Percentiles rank a stretch among this genome's conserved stretches.
Conservation (phyloP, 108 stramenopile species). For the Stephanodiscus triporus region DNA sequence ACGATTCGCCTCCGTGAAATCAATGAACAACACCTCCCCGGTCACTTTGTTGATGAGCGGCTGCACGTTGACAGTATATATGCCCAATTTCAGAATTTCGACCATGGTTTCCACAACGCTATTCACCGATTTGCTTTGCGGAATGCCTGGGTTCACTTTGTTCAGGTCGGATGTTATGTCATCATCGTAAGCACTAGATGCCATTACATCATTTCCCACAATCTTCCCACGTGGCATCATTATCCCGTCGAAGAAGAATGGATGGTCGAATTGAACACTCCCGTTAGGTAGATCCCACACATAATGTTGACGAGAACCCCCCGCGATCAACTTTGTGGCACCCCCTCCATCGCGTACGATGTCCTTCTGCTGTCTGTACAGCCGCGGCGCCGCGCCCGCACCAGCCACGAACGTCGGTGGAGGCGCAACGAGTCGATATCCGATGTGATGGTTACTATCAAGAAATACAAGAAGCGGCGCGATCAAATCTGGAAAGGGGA, state of each 20-base stretch:
- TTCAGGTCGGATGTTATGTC: slow-evolving; percentile 43
- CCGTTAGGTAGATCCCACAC: slow-evolving; percentile 43
- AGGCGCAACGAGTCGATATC: neutral
- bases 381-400: neutral
- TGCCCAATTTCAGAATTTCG: slow-evolving; percentile 59
- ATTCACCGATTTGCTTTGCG: slow-evolving; percentile 40
- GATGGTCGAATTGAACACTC: slow-evolving; percentile 24
- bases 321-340: neutral
- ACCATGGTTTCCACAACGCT: slow-evolving; percentile 55
- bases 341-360: neutral
- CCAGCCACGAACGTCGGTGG: neutral
- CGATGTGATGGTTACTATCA: neutral
- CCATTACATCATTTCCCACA: slow-evolving; percentile 9
- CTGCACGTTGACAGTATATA: slow-evolving; percentile 69
- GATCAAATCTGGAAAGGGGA: too few species aligned
- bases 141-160: slow-evolving; percentile 15
- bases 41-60: slow-evolving; percentile 58
- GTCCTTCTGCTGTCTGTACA: neutral
- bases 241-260: slow-evolving; percentile 3
- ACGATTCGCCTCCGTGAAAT: slow-evolving; percentile 72
- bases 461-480: too few species aligned
- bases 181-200: slow-evolving; percentile 1
- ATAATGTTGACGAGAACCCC: neutral
- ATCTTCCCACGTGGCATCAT: neutral
- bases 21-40: slow-evolving; percentile 69